These are phyloP conservation scores for Pezizomycotina sp. DNA, from an alignment of 2,329 filamentous ascomycete species.

Conservation along the genomic window DNA sequence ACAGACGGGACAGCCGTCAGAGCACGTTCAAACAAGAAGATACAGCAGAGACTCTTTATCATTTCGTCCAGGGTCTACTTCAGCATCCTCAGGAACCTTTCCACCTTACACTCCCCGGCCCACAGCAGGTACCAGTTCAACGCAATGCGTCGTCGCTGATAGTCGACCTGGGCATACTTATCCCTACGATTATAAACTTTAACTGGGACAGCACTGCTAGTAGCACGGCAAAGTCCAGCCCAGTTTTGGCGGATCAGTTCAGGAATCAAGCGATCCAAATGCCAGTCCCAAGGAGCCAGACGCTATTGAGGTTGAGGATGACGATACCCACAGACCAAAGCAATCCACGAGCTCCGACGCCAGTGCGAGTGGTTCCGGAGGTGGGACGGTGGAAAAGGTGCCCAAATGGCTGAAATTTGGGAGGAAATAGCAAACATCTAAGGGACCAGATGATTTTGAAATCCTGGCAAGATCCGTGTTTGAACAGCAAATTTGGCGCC, in stretches of 20 bases:
- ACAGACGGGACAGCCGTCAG: slow-evolving; percentile 70
- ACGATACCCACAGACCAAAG: slow-evolving; percentile 7
- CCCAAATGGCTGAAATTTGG: slow-evolving; percentile 19
- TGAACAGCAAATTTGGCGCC: too few relatives aligned
- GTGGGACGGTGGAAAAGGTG: slow-evolving; percentile 9
- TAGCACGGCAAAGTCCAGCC: slow-evolving; percentile 13
- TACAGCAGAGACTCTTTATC: slow-evolving; percentile 55
- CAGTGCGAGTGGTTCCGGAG: slow-evolving; percentile 1
- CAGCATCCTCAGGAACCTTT: slow-evolving; percentile 49
- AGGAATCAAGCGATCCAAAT: slow-evolving; percentile 15
- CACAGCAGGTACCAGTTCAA: slow-evolving; percentile 13
- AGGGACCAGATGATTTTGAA: too few relatives aligned
- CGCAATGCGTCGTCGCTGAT: slow-evolving; percentile 10
- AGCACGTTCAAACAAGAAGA: slow-evolving; percentile 52
- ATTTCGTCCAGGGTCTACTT: slow-evolving; percentile 57
- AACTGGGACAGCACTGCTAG: slow-evolving; percentile 13
- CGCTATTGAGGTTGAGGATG: slow-evolving; percentile 9
- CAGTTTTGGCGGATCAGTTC: slow-evolving; percentile 13
- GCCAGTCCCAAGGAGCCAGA: slow-evolving; percentile 16
- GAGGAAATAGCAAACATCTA: too few relatives aligned
- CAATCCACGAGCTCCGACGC: slow-evolving; percentile 7
- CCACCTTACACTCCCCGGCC: slow-evolving; percentile 35
- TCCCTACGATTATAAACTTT: slow-evolving; percentile 14
- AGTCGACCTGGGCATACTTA: slow-evolving; percentile 13
- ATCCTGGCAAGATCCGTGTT: too few relatives aligned